A percentile compares a stretch with the other conserved stretches of the same genome.
Evolutionary conservation across 192 early-diverging fungal genomes (phyloP).

Genomic region (Coemansia sp.): DNA sequence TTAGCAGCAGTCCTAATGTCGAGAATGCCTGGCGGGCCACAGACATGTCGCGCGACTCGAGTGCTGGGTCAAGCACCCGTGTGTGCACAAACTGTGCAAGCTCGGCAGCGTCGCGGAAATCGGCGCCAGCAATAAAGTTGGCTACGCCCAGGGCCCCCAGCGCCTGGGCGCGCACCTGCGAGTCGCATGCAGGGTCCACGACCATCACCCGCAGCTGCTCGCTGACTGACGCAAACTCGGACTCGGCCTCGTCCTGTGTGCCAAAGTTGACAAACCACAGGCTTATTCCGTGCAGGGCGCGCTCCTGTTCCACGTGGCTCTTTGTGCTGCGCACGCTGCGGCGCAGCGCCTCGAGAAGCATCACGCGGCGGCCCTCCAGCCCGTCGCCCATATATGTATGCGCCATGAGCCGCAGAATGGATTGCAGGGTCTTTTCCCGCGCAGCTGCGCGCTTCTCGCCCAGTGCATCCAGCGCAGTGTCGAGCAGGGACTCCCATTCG

Average conservation of each 20-base stretch:
- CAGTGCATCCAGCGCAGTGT: conserved; percentile 30
- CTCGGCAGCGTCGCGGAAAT: conserved; percentile 34
- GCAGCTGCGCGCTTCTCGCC: conserved; percentile 42
- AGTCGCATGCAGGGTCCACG: conserved; percentile 5
- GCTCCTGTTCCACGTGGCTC: conserved; percentile 23
- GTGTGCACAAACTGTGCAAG: conserved; percentile 14
- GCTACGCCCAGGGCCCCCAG: conserved; percentile 30
- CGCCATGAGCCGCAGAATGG: conserved; percentile 52
- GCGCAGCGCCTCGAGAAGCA: conserved; percentile 59
- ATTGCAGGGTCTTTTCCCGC: conserved; percentile 59
- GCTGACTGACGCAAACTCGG: conserved; percentile 16
- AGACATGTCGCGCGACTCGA: neutral
- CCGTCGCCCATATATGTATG: conserved; percentile 58
- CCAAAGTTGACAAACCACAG: conserved; percentile 54
- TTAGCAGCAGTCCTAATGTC: conserved; percentile 38
- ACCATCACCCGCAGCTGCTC: conserved; percentile 17
- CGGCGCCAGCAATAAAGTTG: conserved; percentile 40
- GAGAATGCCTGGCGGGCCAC: conserved; percentile 32
- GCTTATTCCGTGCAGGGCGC: conserved; percentile 26
- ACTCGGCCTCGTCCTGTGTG: conserved; percentile 11
- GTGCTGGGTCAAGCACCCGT: conserved; percentile 9
- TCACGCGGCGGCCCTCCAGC: conserved; percentile 55
- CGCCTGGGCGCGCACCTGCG: conserved; percentile 19
- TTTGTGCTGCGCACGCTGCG: conserved; percentile 47
- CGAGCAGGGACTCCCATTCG: conserved; percentile 29